Evolutionary conservation across 202 grass and related monocot species (phyloP).

Genomic region (Brachypodium distachyon): DNA sequence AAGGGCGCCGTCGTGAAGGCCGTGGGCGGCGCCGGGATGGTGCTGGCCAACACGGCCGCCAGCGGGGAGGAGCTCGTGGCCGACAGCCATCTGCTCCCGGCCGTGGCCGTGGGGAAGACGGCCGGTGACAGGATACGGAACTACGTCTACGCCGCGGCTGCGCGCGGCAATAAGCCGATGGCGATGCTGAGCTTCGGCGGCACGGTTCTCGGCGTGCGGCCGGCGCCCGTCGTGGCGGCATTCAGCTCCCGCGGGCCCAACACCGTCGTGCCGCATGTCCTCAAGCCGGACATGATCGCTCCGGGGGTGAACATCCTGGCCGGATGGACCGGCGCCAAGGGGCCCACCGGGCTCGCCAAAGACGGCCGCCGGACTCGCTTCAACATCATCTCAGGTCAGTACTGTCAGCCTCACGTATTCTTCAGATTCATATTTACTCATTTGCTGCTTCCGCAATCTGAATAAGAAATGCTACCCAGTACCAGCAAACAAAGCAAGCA

Average conservation of each 20-base stretch:
- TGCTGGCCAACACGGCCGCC: slow-evolving; percentile 74
- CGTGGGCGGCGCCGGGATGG: slow-evolving; percentile 72
- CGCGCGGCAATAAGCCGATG: slow-evolving; percentile 29
- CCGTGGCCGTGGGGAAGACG: slow-evolving; percentile 58
- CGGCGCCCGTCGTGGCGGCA: slow-evolving; percentile 80
- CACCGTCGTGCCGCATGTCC: slow-evolving; percentile 63
- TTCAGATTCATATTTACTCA: slow-evolving; percentile 26
- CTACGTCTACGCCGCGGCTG: too few relatives aligned
- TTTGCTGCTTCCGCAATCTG: not conserved
- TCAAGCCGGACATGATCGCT: slow-evolving; percentile 93
- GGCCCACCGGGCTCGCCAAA: slow-evolving; percentile 75
- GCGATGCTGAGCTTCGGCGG: slow-evolving; percentile 80
- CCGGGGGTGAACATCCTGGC: slow-evolving; percentile 94
- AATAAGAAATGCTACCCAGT: not conserved
- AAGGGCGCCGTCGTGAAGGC: slow-evolving; percentile 88
- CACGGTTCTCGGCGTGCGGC: slow-evolving; percentile 71
- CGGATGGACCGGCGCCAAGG: slow-evolving; percentile 59
- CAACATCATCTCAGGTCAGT: slow-evolving; percentile 92
- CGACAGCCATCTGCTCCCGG: slow-evolving; percentile 88
- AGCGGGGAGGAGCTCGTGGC: slow-evolving; percentile 95
- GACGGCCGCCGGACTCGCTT: slow-evolving; percentile 71
- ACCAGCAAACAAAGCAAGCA: not conserved
- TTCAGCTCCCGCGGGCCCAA: slow-evolving; percentile 98
- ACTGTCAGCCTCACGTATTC: not conserved
- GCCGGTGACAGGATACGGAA: slow-evolving; percentile 67